Evolutionary conservation across 1,284 basidiomycete species (phyloP).

Genomic region (Exobasidium rhododendri): DNA sequence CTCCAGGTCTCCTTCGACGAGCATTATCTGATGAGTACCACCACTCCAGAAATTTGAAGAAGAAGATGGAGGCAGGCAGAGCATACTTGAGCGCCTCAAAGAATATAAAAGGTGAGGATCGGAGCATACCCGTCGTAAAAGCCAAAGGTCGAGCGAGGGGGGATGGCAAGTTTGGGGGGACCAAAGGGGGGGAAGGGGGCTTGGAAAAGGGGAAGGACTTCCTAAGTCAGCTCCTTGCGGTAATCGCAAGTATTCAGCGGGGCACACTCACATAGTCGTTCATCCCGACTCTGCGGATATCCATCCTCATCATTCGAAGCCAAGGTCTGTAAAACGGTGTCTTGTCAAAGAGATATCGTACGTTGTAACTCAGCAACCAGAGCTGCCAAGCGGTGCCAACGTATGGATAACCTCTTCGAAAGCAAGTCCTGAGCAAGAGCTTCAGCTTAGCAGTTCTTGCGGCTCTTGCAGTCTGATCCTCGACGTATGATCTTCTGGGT

Average conservation of each 20-base stretch:
- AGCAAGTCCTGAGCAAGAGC: slow-evolving; percentile 53
- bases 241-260: too few species aligned
- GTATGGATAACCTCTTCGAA: slow-evolving; percentile 77
- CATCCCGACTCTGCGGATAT: slow-evolving; percentile 66
- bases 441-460: slow-evolving; percentile 1
- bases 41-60: slow-evolving; percentile 97
- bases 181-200: slow-evolving; percentile 14
- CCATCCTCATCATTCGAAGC: slow-evolving; percentile 77
- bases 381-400: slow-evolving; percentile 72
- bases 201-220: not conserved
- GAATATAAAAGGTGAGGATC: slow-evolving; percentile 26
- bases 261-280: slow-evolving; percentile 64
- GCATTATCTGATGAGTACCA: slow-evolving; percentile 96
- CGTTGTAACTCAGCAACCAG: slow-evolving; percentile 73
- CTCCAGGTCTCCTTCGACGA: slow-evolving; percentile 55
- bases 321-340: slow-evolving; percentile 88
- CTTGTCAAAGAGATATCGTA: slow-evolving; percentile 84
- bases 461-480: not conserved
- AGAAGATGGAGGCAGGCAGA: slow-evolving; percentile 87
- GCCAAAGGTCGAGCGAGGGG: slow-evolving; percentile 25
- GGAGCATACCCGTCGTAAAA: slow-evolving; percentile 23
- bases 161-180: slow-evolving; percentile 31
- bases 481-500: not conserved
- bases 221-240: too few species aligned
- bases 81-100: slow-evolving; percentile 66